Evolutionary conservation across 306 rosid species (phyloP), one percentile per base, ranked within the genome.

Genomic region (Lotus japonicus): DNA sequence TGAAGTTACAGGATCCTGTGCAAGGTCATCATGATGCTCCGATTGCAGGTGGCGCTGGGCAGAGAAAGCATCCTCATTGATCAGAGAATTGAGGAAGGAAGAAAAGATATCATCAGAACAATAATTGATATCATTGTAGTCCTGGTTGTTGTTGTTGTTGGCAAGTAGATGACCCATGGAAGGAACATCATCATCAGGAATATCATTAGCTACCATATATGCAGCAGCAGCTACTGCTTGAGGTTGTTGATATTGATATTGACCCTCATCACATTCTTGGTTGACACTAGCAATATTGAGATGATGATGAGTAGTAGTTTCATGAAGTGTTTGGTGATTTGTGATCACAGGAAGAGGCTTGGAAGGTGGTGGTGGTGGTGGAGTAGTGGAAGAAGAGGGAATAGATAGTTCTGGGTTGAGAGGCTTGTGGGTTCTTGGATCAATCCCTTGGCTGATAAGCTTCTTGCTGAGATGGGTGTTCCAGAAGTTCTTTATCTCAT

Each of bases 401-500:
- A 35, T 0, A 17, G 31, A 1, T 41, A 1, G 12, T 2, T 71
- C 36, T 18, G 76, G 73, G 38, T 52, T 63, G 6, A 91, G 72
- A 16, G 97, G 97, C 77, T 88, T 91, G 75, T 91, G 97, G 10
- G 97, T 91, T 67, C 97, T 79, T 0, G 97, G 97, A 81, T 91
- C 97, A 58, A 91, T 91, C 46, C 97, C 97, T 78, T 91, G 96
- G 44, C 79, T 80, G n/a, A 91, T 88, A 13, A 91, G 85, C 81
- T 91, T 91, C 82, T 91, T 91, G 66, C 97, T 90, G 1, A 90
- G 90, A 83, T 90, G 97, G 11, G 95, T 91, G 75, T 91, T 91
- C 97, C 97, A 91, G 63, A 84, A 91, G 41, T 91, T 91, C 84
- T 91, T 91, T 6, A 91, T 91, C 81, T 91, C 97, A 64, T 91